Conservation (phyloP, 2,329 filamentous ascomycete species). For the Dendryphion nanum region DNA sequence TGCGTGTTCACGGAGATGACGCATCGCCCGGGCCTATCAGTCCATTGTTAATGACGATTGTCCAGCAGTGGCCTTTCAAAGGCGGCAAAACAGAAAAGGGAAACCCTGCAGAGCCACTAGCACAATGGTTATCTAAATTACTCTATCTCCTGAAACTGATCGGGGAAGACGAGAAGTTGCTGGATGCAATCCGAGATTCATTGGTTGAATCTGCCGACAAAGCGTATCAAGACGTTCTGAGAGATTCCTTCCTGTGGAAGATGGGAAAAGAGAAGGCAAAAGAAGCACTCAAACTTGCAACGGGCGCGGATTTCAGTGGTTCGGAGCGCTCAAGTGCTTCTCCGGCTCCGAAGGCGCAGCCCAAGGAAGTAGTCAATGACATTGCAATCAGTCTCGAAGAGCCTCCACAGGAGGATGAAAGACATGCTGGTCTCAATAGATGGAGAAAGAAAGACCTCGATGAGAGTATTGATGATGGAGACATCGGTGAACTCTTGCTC, state of each 20-base stretch:
- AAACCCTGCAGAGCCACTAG: slow-evolving; percentile 25
- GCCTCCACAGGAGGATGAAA: slow-evolving; percentile 43
- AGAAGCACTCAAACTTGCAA: slow-evolving; percentile 32
- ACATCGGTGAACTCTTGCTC: slow-evolving; percentile 66
- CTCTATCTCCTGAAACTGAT: slow-evolving; percentile 35
- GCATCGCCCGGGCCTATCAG: slow-evolving; percentile 48
- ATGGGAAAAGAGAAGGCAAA: slow-evolving; percentile 39
- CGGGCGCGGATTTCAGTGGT: slow-evolving; percentile 34
- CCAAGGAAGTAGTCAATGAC: background rate
- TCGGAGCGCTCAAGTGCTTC: slow-evolving; percentile 32
- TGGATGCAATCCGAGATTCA: slow-evolving; percentile 26
- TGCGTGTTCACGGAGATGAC: slow-evolving; percentile 17
- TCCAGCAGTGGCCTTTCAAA: slow-evolving; percentile 74
- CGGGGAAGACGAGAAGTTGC: slow-evolving; percentile 32
- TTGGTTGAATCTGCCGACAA: slow-evolving; percentile 25
- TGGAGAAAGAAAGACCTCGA: slow-evolving; percentile 79
- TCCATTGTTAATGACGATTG: slow-evolving; percentile 65
- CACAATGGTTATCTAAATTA: slow-evolving; percentile 36
- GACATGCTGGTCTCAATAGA: slow-evolving; percentile 49
- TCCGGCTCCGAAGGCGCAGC: slow-evolving; percentile 18
- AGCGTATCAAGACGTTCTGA: slow-evolving; percentile 30
- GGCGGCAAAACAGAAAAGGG: slow-evolving; percentile 27
- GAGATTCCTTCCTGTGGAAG: slow-evolving; percentile 37
- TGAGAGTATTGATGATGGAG: slow-evolving; percentile 75
- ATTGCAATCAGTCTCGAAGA: slow-evolving; percentile 27